phyloP scores from a whole-genome alignment of 176 grass and related monocot genomes.

The Leersia perrieri region DNA sequence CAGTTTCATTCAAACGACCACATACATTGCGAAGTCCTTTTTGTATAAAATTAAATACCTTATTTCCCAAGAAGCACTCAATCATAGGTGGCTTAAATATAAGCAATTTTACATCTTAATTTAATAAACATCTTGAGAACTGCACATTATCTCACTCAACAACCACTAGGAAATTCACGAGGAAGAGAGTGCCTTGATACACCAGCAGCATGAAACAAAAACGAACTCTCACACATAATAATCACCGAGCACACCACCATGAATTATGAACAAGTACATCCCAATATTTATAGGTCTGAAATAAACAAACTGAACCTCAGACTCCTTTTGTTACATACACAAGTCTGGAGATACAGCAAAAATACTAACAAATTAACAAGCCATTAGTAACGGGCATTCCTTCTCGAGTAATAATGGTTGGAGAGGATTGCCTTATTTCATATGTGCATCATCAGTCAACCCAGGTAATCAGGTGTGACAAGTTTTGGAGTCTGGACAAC shows the following conservation, averaged over 20 bases:
- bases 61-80: too few species aligned
- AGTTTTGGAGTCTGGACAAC: too few species aligned
- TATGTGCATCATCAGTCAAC: constrained; percentile 11
- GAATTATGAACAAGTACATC: not conserved
- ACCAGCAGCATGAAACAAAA: too few species aligned
- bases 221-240: not conserved
- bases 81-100: too few species aligned
- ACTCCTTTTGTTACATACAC: not conserved
- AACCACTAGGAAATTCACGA: too few species aligned
- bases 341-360: not conserved
- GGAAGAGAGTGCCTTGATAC: not conserved
- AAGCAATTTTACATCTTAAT: too few species aligned
- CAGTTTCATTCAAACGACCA: too few species aligned
- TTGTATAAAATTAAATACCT: too few species aligned
- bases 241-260: not conserved
- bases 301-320: not conserved
- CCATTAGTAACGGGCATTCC: not conserved
- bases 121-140: too few species aligned
- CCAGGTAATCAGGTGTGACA: too few species aligned
- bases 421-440: not conserved
- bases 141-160: too few species aligned
- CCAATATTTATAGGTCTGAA: not conserved
- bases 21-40: too few species aligned
- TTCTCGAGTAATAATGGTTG: not conserved
- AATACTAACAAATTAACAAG: not conserved